Conservation (phyloP, 768 basidiomycete genomes). For the Paxillus involutus region DNA sequence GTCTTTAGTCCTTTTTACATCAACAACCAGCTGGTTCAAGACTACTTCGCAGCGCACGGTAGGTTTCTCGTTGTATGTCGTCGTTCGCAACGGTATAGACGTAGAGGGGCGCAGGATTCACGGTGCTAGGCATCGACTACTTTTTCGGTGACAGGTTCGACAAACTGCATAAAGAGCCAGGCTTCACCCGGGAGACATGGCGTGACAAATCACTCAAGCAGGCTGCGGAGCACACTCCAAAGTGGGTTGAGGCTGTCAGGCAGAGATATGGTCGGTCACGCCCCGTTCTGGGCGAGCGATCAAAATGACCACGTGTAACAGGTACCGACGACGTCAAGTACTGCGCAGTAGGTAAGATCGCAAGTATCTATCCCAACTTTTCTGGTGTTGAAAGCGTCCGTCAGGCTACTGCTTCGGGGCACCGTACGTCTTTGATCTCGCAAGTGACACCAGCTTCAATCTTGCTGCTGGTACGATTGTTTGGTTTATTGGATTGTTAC, state of each 20-base stretch:
- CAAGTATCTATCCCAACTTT: not conserved
- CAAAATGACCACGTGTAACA: constrained; percentile 1
- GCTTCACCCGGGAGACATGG: constrained; percentile 44
- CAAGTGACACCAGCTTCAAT: constrained; percentile 37
- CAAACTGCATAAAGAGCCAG: constrained; percentile 36
- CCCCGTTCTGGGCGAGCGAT: constrained; percentile 7
- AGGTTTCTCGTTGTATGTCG: not conserved
- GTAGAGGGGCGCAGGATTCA: constrained; percentile 42
- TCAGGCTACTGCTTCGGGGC: constrained; percentile 62
- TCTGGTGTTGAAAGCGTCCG: not conserved
- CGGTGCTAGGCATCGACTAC: constrained; percentile 61
- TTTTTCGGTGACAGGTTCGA: constrained; percentile 59
- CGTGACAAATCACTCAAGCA: constrained; percentile 31
- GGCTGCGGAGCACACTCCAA: constrained; percentile 42
- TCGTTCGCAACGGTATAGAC: not conserved
- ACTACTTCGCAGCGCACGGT: constrained; percentile 66
- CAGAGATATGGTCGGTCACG: constrained; percentile 43
- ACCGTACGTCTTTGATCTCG: constrained; percentile 48
- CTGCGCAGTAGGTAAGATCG: constrained; percentile 42
- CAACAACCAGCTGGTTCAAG: constrained; percentile 61
- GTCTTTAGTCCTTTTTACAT: constrained; percentile 58
- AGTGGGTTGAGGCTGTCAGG: constrained; percentile 53
- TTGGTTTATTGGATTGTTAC: not conserved
- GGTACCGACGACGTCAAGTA: constrained; percentile 36
- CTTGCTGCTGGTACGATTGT: constrained; percentile 44